Evolutionary conservation across 2,329 filamentous ascomycete genomes (phyloP), one percentile per base, ranked within the genome.

Genomic region (Chrysoporthe austroafricana): DNA sequence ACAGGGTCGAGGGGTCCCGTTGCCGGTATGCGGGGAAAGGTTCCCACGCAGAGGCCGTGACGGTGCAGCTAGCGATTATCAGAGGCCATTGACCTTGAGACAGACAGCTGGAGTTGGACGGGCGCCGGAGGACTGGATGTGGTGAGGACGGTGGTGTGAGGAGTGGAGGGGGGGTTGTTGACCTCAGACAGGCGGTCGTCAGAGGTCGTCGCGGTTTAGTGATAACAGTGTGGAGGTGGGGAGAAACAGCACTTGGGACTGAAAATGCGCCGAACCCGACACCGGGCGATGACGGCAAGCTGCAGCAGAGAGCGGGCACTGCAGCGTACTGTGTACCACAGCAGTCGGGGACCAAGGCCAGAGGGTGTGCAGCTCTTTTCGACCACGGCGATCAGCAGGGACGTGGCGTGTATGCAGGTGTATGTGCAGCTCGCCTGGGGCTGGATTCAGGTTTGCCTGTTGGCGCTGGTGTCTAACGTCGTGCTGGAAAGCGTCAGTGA

Each of bases 31-130:
- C 76, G 71, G 74, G 78, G 72, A 74, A 70, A 74, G 76, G 71
- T 68, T 72, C 74, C 75, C 78, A 78, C 70, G 77, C 73, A 69
- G 76, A 73, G 74, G 84, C 83, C 84, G 84, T 82, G 83, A 84
- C 67, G 58, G 83, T 82, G 82, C 79, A 77, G 73, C 82, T 87
- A 88, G 77, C 82, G 81, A 79, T 83, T 83, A 80, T 83, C 79
- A 78, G 82, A 80, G 83, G 82, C 83, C 86, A 88, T 88, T 85
- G 83, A 82, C 84, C 75, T 75, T 60, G 69, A 62, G 54, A 54
- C 26, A 54, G 46, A 50, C 7, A 50, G 48, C 64, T 63, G 32
- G 32, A 26, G 26, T 14, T 46, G 39, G 14, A 34, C 4, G 13
- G 44, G 34, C 26, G 16, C 58, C 16, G 26, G 46, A 36, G 18